Percentiles rank a stretch among this genome's conserved stretches.
These are phyloP conservation scores for Blastobotrys americana DNA, from an alignment of 805 yeast genomes.

Conservation along the genomic window DNA sequence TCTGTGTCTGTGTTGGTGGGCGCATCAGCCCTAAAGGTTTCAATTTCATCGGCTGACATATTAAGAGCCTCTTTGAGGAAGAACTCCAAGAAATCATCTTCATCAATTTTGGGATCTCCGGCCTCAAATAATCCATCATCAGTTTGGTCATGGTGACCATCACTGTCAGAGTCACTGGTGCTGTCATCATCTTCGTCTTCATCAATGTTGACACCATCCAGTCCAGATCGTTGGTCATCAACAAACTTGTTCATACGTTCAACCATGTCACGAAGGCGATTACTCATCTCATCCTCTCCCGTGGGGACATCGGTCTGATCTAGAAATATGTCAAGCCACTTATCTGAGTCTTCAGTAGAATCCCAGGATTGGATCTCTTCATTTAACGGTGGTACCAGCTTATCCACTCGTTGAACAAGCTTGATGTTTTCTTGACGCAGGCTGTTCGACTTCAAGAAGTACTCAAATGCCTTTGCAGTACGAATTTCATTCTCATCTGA, in stretches of 20 bases:
- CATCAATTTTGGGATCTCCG: slow-evolving; percentile 41
- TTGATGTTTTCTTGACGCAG: slow-evolving; percentile 1
- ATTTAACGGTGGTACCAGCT: slow-evolving; percentile 7
- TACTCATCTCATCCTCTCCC: slow-evolving; percentile 6
- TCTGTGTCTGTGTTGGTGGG: not conserved
- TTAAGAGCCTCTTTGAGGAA: slow-evolving; percentile 50
- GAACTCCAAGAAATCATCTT: slow-evolving; percentile 64
- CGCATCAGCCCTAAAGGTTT: slow-evolving; percentile 28
- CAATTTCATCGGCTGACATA: slow-evolving; percentile 41
- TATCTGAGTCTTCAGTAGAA: slow-evolving; percentile 16
- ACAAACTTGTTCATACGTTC: slow-evolving; percentile 9
- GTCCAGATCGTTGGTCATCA: slow-evolving; percentile 6
- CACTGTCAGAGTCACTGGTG: slow-evolving; percentile 17
- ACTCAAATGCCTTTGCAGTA: not conserved
- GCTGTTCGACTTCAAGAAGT: not conserved
- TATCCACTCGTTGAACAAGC: not conserved
- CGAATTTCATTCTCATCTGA: slow-evolving; percentile 8
- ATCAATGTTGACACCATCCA: slow-evolving; percentile 16
- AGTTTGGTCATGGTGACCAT: slow-evolving; percentile 17
- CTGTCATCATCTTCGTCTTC: slow-evolving; percentile 19
- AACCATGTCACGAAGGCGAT: slow-evolving; percentile 13
- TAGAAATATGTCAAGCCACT: slow-evolving; percentile 19
- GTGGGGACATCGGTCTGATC: slow-evolving; percentile 8
- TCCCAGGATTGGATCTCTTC: slow-evolving; percentile 19
- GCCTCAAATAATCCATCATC: slow-evolving; percentile 24